These are phyloP conservation scores for Marasmius oreades DNA, from an alignment of 1,284 basidiomycete genomes.

Conservation along the genomic window DNA sequence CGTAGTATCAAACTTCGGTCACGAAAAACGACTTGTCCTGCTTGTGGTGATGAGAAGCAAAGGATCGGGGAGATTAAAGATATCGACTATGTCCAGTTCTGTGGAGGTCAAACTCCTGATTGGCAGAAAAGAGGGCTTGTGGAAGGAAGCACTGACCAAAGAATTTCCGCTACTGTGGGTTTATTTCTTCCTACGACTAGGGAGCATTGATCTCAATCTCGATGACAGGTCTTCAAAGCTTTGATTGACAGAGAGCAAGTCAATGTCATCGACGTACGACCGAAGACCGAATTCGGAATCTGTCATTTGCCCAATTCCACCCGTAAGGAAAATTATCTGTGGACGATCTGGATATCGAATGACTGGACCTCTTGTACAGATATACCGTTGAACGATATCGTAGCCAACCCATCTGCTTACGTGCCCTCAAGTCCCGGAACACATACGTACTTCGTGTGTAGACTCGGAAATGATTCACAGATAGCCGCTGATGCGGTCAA, in stretches of 20 bases:
- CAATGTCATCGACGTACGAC: conserved; percentile 80
- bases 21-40: conserved; percentile 57
- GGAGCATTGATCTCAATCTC: conserved; percentile 12
- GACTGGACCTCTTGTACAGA: conserved; percentile 37
- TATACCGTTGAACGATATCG: conserved; percentile 60
- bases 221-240: conserved; percentile 40
- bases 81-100: conserved; percentile 76
- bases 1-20: conserved; percentile 78
- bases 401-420: conserved; percentile 50
- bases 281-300: conserved; percentile 82
- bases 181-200: not conserved
- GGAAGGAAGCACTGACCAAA: conserved; percentile 31
- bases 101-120: conserved; percentile 65
- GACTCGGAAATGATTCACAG: conserved; percentile 92
- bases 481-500: conserved; percentile 73
- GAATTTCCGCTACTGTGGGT: conserved; percentile 50
- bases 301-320: conserved; percentile 73
- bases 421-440: conserved; percentile 25
- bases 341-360: not conserved
- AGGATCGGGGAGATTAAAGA: conserved; percentile 43
- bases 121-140: conserved; percentile 54
- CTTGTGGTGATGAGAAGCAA: conserved; percentile 52
- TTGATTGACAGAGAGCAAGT: conserved; percentile 40
- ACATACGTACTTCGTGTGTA: conserved; percentile 68
- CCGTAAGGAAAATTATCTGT: conserved; percentile 52